These are phyloP conservation scores for Juglanconis sp. DNA, from an alignment of 2,329 filamentous ascomycete species.

Conservation along the genomic window DNA sequence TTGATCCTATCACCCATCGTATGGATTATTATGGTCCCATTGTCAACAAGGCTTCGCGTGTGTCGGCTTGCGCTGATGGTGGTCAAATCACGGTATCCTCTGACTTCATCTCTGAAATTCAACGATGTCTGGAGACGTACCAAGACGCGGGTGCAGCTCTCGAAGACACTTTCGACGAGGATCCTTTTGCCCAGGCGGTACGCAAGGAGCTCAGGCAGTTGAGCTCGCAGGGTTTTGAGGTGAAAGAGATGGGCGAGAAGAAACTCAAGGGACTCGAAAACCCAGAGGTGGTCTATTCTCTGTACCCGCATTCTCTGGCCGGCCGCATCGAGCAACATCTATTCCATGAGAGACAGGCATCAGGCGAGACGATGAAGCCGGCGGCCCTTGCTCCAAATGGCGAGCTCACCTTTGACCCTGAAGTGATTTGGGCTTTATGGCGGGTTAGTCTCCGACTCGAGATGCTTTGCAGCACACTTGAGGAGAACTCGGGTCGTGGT, in stretches of 20 bases:
- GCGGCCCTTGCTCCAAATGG: conserved; percentile 61
- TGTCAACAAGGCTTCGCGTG: conserved; percentile 95
- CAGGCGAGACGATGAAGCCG: conserved; percentile 50
- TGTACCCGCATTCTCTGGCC: conserved; percentile 86
- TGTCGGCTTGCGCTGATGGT: conserved; percentile 90
- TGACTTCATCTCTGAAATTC: conserved; percentile 95
- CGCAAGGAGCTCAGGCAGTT: conserved; percentile 83
- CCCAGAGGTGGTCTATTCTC: conserved; percentile 89
- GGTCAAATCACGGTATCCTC: conserved; percentile 96
- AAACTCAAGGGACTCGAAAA: conserved; percentile 98
- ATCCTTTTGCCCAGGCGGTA: conserved; percentile 71
- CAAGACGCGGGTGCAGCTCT: conserved; percentile 77
- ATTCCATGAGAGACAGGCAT: conserved; percentile 39
- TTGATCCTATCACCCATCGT: conserved; percentile 90
- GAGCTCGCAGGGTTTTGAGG: conserved; percentile 89
- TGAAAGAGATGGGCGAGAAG: conserved; percentile 88
- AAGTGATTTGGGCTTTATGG: conserved; percentile 87
- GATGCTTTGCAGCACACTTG: conserved; percentile 87
- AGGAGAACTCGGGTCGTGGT: conserved; percentile 60
- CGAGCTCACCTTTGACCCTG: conserved; percentile 73
- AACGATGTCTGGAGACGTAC: conserved; percentile 83
- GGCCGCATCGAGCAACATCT: conserved; percentile 72
- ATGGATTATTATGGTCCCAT: conserved; percentile 99
- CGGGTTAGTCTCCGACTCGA: conserved; percentile 83
- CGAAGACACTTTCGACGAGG: conserved; percentile 74